phyloP scores from a whole-genome alignment of 305 asterid species.

The Solanum aculeatissimum region DNA sequence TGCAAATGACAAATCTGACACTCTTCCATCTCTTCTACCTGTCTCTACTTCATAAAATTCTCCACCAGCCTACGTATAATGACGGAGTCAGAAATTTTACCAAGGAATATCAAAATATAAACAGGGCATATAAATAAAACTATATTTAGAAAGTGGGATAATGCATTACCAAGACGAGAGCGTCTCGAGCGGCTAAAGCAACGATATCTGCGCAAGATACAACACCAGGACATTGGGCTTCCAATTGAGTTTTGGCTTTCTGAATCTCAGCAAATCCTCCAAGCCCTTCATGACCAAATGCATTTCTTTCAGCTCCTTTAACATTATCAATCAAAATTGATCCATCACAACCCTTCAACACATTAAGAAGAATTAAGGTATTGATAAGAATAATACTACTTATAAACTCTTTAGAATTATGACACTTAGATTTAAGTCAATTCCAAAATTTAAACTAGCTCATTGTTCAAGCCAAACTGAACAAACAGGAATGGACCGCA shows the following conservation, averaged over 20 bases:
- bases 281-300: constrained; percentile 21
- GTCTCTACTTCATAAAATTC: constrained; percentile 24
- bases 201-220: constrained; percentile 35
- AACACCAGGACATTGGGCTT: constrained; percentile 21
- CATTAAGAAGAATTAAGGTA: neutral
- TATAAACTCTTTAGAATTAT: neutral
- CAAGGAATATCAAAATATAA: neutral
- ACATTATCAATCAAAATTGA: constrained; percentile 24
- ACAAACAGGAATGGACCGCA: neutral
- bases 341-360: constrained; percentile 29
- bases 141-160: neutral
- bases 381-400: neutral
- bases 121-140: neutral
- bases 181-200: constrained; percentile 38
- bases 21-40: constrained; percentile 32
- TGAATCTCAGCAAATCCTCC: constrained; percentile 14
- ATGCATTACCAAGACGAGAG: constrained; percentile 12
- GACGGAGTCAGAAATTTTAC: neutral
- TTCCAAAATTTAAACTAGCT: too few species aligned
- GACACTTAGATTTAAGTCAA: too few species aligned
- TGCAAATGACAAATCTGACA: constrained; percentile 20
- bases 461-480: neutral
- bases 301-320: neutral
- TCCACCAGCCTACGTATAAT: constrained; percentile 14
- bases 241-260: constrained; percentile 15